phyloP scores from a whole-genome alignment of 768 basidiomycete genomes.

The Mycena maculata region DNA sequence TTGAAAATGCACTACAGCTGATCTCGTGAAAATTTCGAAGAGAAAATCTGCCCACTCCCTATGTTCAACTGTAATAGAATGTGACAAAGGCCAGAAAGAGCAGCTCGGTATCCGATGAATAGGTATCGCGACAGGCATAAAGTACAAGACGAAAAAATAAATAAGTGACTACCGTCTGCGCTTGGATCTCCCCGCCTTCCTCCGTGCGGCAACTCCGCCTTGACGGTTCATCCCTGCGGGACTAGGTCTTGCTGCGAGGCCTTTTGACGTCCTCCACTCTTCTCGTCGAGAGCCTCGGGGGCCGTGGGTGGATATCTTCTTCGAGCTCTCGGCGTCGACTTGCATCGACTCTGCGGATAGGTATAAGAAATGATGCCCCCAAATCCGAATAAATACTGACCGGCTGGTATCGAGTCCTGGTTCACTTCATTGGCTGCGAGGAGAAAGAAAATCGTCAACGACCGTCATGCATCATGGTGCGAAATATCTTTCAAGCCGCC shows the following conservation, averaged over 20 bases:
- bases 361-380: constrained; percentile 22
- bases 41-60: too few relatives aligned
- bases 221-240: constrained; percentile 74
- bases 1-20: too few relatives aligned
- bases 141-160: constrained; percentile 11
- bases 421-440: constrained; percentile 47
- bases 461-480: constrained; percentile 51
- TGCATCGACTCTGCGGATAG: constrained; percentile 62
- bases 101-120: background rate
- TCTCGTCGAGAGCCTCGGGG: constrained; percentile 81
- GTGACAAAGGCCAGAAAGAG: too few relatives aligned
- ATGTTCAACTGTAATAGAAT: too few relatives aligned
- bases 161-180: constrained; percentile 67
- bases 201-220: constrained; percentile 66
- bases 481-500: constrained; percentile 34
- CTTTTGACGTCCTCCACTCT: constrained; percentile 86
- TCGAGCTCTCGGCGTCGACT: constrained; percentile 55
- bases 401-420: constrained; percentile 38
- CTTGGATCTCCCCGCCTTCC: constrained; percentile 77
- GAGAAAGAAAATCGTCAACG: constrained; percentile 52
- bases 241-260: constrained; percentile 64
- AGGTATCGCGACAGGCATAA: background rate
- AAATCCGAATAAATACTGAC: constrained; percentile 41
- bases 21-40: too few relatives aligned
- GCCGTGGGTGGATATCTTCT: constrained; percentile 82